phyloP scores from a whole-genome alignment of 2,329 filamentous ascomycete genomes.

The Colletotrichum falcatum region DNA sequence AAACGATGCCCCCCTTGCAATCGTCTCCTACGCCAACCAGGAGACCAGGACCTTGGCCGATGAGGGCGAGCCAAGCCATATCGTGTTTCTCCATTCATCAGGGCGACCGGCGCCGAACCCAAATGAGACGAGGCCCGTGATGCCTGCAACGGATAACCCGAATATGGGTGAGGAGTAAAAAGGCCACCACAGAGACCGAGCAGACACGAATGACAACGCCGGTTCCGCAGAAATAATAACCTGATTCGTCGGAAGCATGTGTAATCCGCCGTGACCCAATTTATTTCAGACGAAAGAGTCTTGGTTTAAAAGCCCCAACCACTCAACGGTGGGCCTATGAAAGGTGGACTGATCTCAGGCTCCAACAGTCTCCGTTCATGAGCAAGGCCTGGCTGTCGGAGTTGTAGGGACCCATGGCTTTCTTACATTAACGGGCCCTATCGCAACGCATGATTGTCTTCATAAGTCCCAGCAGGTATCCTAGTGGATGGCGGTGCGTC shows the following conservation, averaged over 20 bases:
- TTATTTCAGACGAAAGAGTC: slow-evolving; percentile 47
- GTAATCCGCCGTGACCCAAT: slow-evolving; percentile 52
- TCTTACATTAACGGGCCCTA: neutral
- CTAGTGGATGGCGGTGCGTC: neutral
- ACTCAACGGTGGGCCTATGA: slow-evolving; percentile 49
- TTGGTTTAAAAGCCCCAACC: slow-evolving; percentile 55
- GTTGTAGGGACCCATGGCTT: neutral
- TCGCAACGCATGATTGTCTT: neutral
- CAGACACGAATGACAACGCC: slow-evolving; percentile 67
- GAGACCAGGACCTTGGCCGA: slow-evolving; percentile 40
- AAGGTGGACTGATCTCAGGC: slow-evolving; percentile 42
- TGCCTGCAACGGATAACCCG: slow-evolving; percentile 63
- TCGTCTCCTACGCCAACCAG: neutral
- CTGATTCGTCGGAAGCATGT: slow-evolving; percentile 57
- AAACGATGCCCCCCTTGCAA: slow-evolving; percentile 42
- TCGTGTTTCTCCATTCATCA: slow-evolving; percentile 30
- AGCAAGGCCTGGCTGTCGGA: slow-evolving; percentile 41
- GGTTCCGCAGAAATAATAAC: slow-evolving; percentile 62
- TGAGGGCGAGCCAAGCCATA: slow-evolving; percentile 41
- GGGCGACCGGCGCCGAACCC: slow-evolving; percentile 56
- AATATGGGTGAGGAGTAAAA: slow-evolving; percentile 62
- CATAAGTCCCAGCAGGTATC: neutral
- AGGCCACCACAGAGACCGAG: slow-evolving; percentile 53
- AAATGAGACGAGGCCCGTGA: slow-evolving; percentile 65
- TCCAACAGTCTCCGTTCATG: slow-evolving; percentile 38